Base-by-base conservation (phyloP, 495 filamentous ascomycete species). In the Podospora conica region DNA sequence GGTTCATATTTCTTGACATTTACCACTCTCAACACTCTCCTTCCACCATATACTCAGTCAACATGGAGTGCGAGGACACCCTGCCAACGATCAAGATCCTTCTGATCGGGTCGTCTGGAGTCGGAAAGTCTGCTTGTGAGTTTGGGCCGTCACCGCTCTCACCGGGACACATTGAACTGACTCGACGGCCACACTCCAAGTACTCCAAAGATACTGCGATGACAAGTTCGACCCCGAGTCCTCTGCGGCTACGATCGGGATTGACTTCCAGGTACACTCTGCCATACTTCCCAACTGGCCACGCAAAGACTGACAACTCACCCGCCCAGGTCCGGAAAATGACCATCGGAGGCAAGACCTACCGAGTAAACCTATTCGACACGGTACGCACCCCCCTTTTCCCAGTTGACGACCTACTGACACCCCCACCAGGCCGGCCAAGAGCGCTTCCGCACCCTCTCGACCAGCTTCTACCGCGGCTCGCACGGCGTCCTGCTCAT, bases 371-470 rank as follows among this genome's bases (percentile, higher is more conserved):
- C 48, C 77, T 87, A 53, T 86, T 87, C 66, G 85, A 87, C 62
- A 87, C 85, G 12, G 82, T 83, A 28, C 31, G 23, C 11, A 6
- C 18, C 54, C 15, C 58, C 15, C 10, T 28, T 56, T 5, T 11
- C 12, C 6, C 24, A 10, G 23, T 22, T 7, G 2, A 29, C 20
- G 9, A 28, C 29, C 21, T 63, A 18, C 60, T 58, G 10, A 20
- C 48, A 6, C 22, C 33, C 9, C 48, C 31, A 10, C 22, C 65
- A 81, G 78, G 78, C 80, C 57, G 82, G 83, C 21, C 81, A 84
- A 77, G 85, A 88, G 68, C 75, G 85, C 22, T 87, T 87, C 74
- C 83, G 84, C 64, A 85, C 85, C 9, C 78, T 88, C 55, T 85
- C 85, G 3, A 85, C 82, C 63, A 82, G 78, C 65, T 87, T 86